Conservation (phyloP, 371 early-diverging fungal genomes). For the Funneliformis caledonium region DNA sequence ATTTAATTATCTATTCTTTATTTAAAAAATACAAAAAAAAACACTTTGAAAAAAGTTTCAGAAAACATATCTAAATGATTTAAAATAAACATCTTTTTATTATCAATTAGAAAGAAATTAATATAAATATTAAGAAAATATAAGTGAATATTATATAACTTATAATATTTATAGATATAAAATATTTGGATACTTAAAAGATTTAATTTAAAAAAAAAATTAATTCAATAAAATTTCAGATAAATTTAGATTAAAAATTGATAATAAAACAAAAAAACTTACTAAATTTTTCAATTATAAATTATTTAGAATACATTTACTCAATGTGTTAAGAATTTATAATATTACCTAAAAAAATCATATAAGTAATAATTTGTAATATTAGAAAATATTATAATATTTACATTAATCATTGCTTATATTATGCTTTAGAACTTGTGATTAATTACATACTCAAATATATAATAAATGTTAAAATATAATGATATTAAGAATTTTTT, state of each 20-base stretch:
- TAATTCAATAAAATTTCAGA: too few relatives aligned
- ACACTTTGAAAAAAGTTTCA: not conserved
- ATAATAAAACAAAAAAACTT: too few relatives aligned
- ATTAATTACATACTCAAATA: not conserved
- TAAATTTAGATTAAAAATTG: too few relatives aligned
- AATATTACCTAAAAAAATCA: not conserved
- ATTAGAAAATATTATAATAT: not conserved
- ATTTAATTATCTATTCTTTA: not conserved
- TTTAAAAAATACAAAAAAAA: not conserved
- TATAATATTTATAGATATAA: not conserved
- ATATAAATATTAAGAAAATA: not conserved
- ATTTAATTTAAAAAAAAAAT: too few relatives aligned
- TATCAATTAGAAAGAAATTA: not conserved
- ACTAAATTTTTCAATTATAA: too few relatives aligned
- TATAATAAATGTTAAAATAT: not conserved
- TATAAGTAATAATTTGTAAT: not conserved
- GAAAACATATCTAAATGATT: not conserved
- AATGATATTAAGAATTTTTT: not conserved
- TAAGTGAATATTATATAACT: not conserved
- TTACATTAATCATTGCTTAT: conserved; percentile 16
- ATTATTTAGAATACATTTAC: too few relatives aligned
- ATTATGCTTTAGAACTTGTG: not conserved
- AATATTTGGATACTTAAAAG: not conserved
- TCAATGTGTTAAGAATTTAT: not conserved
- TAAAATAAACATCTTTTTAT: not conserved